Evolutionary conservation across 2,329 filamentous ascomycete genomes (phyloP).

Genomic region (Aspergillus phoenicis): DNA sequence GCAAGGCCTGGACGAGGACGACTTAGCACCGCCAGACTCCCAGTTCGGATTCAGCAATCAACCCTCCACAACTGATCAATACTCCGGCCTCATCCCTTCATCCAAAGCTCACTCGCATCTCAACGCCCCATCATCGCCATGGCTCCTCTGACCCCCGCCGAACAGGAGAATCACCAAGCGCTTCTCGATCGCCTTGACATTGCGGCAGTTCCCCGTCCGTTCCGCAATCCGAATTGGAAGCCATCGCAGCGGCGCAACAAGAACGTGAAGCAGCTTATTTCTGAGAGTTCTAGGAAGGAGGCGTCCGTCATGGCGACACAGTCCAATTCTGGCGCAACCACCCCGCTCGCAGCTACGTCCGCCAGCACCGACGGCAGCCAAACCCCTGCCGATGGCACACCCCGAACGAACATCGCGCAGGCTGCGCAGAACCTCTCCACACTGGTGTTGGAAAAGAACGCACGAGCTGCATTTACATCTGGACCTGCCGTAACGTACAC

Average conservation of each 20-base stretch:
- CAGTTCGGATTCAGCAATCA: not conserved
- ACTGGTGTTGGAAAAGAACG: constrained; percentile 82
- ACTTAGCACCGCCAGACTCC: not conserved
- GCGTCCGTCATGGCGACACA: constrained; percentile 84
- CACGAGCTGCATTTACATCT: constrained; percentile 46
- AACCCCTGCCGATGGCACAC: constrained; percentile 50
- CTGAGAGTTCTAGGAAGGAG: constrained; percentile 84
- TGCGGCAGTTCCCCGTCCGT: constrained; percentile 79
- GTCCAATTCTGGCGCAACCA: constrained; percentile 77
- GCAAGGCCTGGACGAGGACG: not conserved
- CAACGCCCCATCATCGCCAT: constrained; percentile 39
- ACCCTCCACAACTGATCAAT: not conserved
- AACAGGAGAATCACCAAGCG: constrained; percentile 79
- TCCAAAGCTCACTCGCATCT: not conserved
- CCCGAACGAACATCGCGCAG: constrained; percentile 73
- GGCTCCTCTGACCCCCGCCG: constrained; percentile 66
- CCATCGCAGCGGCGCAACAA: constrained; percentile 96
- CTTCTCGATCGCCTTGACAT: constrained; percentile 93
- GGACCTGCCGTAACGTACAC: constrained; percentile 85
- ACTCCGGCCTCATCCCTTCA: not conserved
- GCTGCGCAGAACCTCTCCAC: constrained; percentile 84
- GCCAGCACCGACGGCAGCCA: constrained; percentile 45
- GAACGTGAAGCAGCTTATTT: constrained; percentile 94
- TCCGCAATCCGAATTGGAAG: constrained; percentile 88
- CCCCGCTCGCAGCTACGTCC: constrained; percentile 54